A percentile compares a stretch with the other conserved stretches of the same genome.
These are phyloP conservation scores for Tylopilus sp. DNA, from an alignment of 768 basidiomycete genomes.

Conservation along the genomic window DNA sequence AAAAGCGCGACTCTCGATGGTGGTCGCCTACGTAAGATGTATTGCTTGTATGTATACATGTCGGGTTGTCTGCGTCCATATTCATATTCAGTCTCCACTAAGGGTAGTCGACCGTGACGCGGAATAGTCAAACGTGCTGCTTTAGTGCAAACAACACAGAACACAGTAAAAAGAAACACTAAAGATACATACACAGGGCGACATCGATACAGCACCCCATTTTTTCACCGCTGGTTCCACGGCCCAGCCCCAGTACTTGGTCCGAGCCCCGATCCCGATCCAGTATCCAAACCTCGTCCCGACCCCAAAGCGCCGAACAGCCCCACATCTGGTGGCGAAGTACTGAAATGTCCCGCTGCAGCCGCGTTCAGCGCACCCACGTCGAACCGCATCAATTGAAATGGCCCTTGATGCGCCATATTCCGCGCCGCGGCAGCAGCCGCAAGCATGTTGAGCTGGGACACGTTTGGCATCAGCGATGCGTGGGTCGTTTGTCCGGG, in stretches of 20 bases:
- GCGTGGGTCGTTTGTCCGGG: neutral
- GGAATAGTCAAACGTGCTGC: neutral
- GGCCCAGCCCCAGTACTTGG: neutral
- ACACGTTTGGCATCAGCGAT: conserved; percentile 6
- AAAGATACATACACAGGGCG: conserved; percentile 6
- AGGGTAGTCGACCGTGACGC: no score
- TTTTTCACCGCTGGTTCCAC: conserved; percentile 14
- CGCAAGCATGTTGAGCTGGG: conserved; percentile 29
- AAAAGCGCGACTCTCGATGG: no score
- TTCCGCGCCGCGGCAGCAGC: conserved; percentile 24
- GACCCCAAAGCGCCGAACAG: conserved; percentile 12
- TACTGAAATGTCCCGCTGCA: conserved; percentile 16
- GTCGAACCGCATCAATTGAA: conserved; percentile 20
- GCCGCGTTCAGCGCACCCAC: conserved; percentile 13
- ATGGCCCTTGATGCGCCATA: conserved; percentile 22
- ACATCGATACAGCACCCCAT: neutral
- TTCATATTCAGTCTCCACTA: no score
- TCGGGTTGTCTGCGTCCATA: no score
- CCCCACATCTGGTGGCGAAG: conserved; percentile 11
- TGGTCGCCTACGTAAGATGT: no score
- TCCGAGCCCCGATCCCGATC: neutral
- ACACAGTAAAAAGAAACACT: neutral
- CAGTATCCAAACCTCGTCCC: neutral
- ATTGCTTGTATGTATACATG: no score
- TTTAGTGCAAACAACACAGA: neutral